Evolutionary conservation across 176 grass and related monocot genomes (phyloP).

Genomic region (Carex littledalei): DNA sequence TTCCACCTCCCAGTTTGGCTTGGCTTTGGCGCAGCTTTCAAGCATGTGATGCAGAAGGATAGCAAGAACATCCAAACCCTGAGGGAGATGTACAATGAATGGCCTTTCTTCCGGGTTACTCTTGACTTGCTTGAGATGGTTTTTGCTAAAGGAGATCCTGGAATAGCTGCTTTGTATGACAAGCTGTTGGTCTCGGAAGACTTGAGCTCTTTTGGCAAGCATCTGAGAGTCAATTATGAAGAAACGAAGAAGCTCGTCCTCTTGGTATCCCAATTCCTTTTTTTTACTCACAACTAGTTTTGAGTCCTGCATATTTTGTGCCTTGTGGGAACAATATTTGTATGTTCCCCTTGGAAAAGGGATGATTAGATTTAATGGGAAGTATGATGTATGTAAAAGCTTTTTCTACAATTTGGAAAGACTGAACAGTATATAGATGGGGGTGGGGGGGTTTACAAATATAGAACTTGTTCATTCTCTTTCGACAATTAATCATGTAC

Average conservation of each 20-base stretch:
- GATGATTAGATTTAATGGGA: not conserved
- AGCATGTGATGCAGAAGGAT: slow-evolving; percentile 47
- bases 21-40: slow-evolving; percentile 66
- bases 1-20: slow-evolving; percentile 96
- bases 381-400: not conserved
- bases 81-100: slow-evolving; percentile 70
- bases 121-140: slow-evolving; percentile 92
- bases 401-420: not conserved
- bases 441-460: not conserved
- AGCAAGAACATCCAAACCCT: slow-evolving; percentile 55
- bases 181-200: slow-evolving; percentile 60
- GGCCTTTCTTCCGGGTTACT: slow-evolving; percentile 92
- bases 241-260: slow-evolving; percentile 56
- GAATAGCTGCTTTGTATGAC: slow-evolving; percentile 65
- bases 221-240: slow-evolving; percentile 51
- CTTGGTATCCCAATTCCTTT: slow-evolving; percentile 33
- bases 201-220: slow-evolving; percentile 42
- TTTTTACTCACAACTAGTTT: not conserved
- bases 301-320: not conserved
- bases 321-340: not conserved
- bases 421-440: not conserved
- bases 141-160: slow-evolving; percentile 85
- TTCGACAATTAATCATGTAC: not conserved
- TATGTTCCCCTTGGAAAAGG: not conserved
- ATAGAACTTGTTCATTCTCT: not conserved